phyloP scores from a whole-genome alignment of 176 grass and related monocot species.

The Carex myosuroides region DNA sequence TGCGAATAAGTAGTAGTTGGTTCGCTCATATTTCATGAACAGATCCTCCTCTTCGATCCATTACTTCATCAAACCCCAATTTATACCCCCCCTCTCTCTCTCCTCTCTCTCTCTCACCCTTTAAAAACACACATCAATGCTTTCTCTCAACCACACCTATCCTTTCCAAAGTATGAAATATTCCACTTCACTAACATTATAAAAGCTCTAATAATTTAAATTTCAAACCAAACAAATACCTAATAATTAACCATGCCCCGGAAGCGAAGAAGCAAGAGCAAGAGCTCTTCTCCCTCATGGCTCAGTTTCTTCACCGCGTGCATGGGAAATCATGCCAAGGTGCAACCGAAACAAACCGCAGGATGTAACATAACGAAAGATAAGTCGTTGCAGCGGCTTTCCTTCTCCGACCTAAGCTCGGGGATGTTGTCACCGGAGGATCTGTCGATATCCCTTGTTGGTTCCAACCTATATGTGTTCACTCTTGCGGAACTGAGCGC shows the following conservation, averaged over 20 bases:
- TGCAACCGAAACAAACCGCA: not conserved
- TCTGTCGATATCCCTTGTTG: slow-evolving; percentile 63
- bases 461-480: slow-evolving; percentile 72
- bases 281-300: slow-evolving; percentile 1
- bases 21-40: slow-evolving; percentile 21
- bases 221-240: not conserved
- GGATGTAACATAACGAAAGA: not conserved
- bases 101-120: not conserved
- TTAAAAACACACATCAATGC: slow-evolving; percentile 1
- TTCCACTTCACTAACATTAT: not conserved
- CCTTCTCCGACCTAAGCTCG: slow-evolving; percentile 53
- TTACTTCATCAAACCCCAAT: not conserved
- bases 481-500: slow-evolving; percentile 54
- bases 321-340: slow-evolving; percentile 5
- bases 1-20: slow-evolving; percentile 16
- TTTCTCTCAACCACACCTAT: slow-evolving; percentile 14
- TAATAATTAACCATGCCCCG: not conserved
- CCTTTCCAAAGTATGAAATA: not conserved
- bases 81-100: not conserved
- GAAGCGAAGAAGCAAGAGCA: slow-evolving; percentile 7
- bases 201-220: not conserved
- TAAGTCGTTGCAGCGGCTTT: slow-evolving; percentile 36
- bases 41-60: not conserved
- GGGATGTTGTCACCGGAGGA: slow-evolving; percentile 49
- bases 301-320: not conserved